A percentile compares a stretch with the other conserved stretches of the same genome.
Evolutionary conservation across 441 rosid genomes (phyloP).

Genomic region (Brassica balearica): DNA sequence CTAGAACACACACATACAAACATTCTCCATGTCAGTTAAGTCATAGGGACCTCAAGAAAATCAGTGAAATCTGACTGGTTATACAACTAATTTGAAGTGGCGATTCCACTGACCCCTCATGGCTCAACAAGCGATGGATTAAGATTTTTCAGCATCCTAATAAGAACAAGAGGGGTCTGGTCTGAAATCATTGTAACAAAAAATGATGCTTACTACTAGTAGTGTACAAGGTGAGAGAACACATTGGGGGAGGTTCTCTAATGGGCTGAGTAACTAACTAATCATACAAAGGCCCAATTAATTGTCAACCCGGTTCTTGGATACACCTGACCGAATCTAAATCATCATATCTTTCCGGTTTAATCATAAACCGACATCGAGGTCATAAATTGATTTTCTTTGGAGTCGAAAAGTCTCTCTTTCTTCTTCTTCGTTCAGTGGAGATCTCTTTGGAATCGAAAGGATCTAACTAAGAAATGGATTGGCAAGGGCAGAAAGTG

Average conservation of each 20-base stretch:
- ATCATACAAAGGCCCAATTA: neutral
- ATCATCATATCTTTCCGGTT: conserved; percentile 3
- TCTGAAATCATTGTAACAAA: too few species aligned
- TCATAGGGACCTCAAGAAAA: too few species aligned
- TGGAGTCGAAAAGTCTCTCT: neutral
- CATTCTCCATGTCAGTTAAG: neutral
- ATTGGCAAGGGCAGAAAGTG: conserved; percentile 96
- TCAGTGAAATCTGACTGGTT: too few species aligned
- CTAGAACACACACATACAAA: neutral
- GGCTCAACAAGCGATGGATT: too few species aligned
- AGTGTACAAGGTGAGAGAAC: neutral
- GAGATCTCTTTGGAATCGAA: conserved; percentile 3
- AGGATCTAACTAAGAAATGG: conserved; percentile 51
- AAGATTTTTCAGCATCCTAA: too few species aligned
- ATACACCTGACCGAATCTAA: conserved; percentile 1
- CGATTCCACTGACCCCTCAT: too few species aligned
- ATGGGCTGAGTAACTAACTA: neutral
- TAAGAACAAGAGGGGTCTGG: too few species aligned
- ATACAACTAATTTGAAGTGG: too few species aligned
- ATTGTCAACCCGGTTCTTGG: neutral
- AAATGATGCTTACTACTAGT: too few species aligned
- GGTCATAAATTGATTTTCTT: neutral
- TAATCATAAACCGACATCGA: neutral
- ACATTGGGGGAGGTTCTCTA: neutral
- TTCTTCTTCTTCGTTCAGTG: neutral